Percentiles rank a stretch among this genome's conserved stretches.
phyloP scores from a whole-genome alignment of 1,139 yeast genomes.

The Diutina neorugosa region DNA sequence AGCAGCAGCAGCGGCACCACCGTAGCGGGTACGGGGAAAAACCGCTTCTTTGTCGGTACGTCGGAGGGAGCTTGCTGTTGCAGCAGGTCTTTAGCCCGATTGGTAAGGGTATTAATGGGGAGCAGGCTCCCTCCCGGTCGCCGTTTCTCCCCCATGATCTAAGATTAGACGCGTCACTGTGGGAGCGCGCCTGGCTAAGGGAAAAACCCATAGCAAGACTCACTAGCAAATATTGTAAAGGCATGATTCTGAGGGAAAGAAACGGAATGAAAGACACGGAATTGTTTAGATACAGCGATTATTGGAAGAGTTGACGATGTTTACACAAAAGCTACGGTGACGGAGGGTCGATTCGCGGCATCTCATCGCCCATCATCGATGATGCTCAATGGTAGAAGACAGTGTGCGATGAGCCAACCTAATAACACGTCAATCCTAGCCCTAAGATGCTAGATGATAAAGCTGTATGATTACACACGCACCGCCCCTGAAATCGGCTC shows the following conservation, averaged over 20 bases:
- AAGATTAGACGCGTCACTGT: not conserved
- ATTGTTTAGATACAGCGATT: no score
- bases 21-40: constrained; percentile 1
- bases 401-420: no score
- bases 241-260: no score
- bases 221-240: no score
- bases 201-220: not conserved
- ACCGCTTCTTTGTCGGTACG: not conserved
- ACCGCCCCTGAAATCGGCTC: not conserved
- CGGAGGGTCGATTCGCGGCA: no score
- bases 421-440: no score
- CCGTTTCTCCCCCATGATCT: constrained; percentile 2
- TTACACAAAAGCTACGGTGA: no score
- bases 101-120: not conserved
- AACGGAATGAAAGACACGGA: no score
- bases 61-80: not conserved
- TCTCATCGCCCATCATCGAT: not conserved
- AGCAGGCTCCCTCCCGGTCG: not conserved
- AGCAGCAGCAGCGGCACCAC: not conserved
- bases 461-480: no score
- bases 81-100: not conserved
- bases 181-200: not conserved
- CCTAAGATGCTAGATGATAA: no score
- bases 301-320: no score
- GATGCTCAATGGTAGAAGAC: no score